Evolutionary conservation across 2,329 filamentous ascomycete genomes (phyloP).

Genomic region (Akanthomyces uredinophilus): DNA sequence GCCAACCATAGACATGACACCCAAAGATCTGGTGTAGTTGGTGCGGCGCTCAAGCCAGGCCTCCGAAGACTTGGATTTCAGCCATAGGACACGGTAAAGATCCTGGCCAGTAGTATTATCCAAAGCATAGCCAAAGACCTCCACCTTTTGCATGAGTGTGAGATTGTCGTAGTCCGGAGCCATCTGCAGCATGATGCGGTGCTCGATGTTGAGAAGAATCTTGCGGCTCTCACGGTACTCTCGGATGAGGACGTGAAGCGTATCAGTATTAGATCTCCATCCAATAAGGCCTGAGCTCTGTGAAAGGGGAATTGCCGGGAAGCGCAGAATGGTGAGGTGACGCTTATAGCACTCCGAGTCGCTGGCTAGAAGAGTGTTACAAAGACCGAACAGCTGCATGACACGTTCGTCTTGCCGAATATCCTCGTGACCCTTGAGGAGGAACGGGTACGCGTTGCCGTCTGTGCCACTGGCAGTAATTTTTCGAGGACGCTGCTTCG

Average conservation of each 20-base stretch:
- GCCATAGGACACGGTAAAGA: slow-evolving; percentile 93
- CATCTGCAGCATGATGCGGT: slow-evolving; percentile 99
- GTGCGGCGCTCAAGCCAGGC: slow-evolving; percentile 95
- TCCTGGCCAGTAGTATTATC: slow-evolving; percentile 99
- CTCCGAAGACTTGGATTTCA: slow-evolving; percentile 98
- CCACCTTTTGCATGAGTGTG: slow-evolving; percentile 99
- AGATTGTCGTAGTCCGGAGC: slow-evolving; percentile 98
- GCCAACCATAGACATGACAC: slow-evolving; percentile 99
- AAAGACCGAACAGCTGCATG: slow-evolving; percentile 97
- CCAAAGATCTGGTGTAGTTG: slow-evolving; percentile 96
- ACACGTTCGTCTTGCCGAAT: slow-evolving; percentile 98
- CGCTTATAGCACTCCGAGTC: slow-evolving; percentile 97
- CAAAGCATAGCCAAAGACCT: slow-evolving; percentile 97
- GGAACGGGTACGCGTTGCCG: slow-evolving; percentile 78
- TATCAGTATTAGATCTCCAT: slow-evolving; percentile 97
- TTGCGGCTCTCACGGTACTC: slow-evolving; percentile 97
- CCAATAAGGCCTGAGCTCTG: slow-evolving; percentile 93
- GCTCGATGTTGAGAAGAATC: slow-evolving; percentile 97
- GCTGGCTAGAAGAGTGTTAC: slow-evolving; percentile 89
- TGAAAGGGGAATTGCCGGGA: slow-evolving; percentile 93
- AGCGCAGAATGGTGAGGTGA: slow-evolving; percentile 92
- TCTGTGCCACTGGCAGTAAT: slow-evolving; percentile 85
- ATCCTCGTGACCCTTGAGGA: slow-evolving; percentile 98
- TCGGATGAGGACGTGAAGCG: slow-evolving; percentile 89
- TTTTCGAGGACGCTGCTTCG: slow-evolving; percentile 92